These are phyloP conservation scores for Ustilago tritici DNA, from an alignment of 1,284 basidiomycete genomes.

Conservation along the genomic window DNA sequence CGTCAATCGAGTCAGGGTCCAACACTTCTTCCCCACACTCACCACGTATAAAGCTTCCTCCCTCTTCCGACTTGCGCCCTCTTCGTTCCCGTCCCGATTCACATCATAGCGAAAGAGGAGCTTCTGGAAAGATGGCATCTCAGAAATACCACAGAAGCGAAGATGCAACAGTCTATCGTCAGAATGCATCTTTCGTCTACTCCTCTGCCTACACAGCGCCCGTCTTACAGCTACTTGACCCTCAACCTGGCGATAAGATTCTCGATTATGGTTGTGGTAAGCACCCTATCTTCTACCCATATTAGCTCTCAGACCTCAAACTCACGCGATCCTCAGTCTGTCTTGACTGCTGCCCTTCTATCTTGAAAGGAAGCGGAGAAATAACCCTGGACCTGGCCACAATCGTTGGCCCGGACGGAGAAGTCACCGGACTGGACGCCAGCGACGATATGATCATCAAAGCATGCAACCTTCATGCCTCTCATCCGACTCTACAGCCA, in stretches of 20 bases:
- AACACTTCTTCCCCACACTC: slow-evolving; percentile 24
- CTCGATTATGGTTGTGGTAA: slow-evolving; percentile 53
- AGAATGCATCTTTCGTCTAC: slow-evolving; percentile 55
- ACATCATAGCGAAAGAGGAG: background rate
- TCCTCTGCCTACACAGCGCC: slow-evolving; percentile 42
- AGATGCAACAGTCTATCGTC: slow-evolving; percentile 41
- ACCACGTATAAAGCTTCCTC: background rate
- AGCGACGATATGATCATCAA: slow-evolving; percentile 44
- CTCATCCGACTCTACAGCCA: background rate
- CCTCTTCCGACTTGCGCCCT: too few relatives aligned
- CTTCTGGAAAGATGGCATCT: background rate
- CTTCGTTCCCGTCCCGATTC: background rate
- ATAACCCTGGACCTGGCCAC: slow-evolving; percentile 34
- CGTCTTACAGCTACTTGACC: slow-evolving; percentile 44
- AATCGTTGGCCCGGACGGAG: slow-evolving; percentile 14
- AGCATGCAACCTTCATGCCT: slow-evolving; percentile 6
- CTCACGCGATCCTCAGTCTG: background rate
- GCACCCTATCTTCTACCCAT: background rate
- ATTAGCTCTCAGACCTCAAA: background rate
- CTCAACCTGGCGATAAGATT: slow-evolving; percentile 41
- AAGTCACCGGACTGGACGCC: slow-evolving; percentile 34
- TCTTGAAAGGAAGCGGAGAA: slow-evolving; percentile 36
- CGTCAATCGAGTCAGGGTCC: slow-evolving; percentile 15
- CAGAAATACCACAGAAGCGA: slow-evolving; percentile 35
- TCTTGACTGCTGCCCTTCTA: background rate